These are phyloP conservation scores for Aspergillus eucalypticola DNA, from an alignment of 2,329 filamentous ascomycete genomes.

Conservation along the genomic window DNA sequence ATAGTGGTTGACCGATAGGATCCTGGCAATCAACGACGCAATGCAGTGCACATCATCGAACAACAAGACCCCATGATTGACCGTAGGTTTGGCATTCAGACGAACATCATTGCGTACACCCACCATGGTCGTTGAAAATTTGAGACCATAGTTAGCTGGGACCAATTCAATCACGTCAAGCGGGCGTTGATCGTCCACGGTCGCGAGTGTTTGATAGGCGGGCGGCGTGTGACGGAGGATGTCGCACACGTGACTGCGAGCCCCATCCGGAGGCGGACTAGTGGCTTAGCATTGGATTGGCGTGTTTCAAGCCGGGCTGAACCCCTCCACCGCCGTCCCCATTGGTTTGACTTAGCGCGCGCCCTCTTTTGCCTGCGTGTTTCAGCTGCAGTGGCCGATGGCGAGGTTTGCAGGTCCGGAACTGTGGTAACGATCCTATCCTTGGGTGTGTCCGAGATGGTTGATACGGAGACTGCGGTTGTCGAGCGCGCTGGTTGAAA, in stretches of 20 bases:
- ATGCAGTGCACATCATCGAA: neutral
- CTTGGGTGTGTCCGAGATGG: neutral
- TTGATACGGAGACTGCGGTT: neutral
- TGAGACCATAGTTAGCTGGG: neutral
- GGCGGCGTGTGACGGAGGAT: neutral
- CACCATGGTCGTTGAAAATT: too few relatives aligned
- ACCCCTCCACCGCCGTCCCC: conserved; percentile 11
- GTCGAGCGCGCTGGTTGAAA: conserved; percentile 1
- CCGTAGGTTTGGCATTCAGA: neutral
- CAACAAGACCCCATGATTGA: neutral
- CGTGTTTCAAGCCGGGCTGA: conserved; percentile 31
- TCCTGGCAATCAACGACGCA: neutral
- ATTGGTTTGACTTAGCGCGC: conserved; percentile 20
- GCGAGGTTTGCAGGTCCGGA: neutral
- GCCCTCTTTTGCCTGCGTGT: conserved; percentile 19
- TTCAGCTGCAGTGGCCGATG: conserved; percentile 24
- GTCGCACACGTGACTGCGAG: conserved; percentile 14
- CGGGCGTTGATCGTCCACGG: neutral
- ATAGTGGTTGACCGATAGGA: neutral
- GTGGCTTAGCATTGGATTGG: conserved; percentile 26
- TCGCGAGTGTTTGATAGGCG: neutral
- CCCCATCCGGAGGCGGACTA: conserved; percentile 14
- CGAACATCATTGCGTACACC: too few relatives aligned
- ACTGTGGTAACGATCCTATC: neutral
- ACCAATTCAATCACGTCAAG: neutral